phyloP scores from a whole-genome alignment of 768 basidiomycete genomes.

The Boletus sp. region DNA sequence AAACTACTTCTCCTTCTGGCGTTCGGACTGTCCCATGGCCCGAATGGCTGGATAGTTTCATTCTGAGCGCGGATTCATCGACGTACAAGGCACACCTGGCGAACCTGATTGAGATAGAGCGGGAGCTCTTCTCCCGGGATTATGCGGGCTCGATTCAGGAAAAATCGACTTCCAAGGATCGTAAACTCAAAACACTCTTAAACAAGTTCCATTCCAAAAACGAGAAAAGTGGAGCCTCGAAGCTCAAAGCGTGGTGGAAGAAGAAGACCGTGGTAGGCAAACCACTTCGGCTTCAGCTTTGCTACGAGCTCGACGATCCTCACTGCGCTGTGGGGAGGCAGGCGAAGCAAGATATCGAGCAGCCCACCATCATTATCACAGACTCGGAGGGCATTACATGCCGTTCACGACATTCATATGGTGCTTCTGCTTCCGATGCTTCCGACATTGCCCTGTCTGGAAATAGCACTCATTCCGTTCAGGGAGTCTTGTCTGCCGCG shows the following conservation, averaged over 20 bases:
- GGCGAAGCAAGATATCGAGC: constrained; percentile 28
- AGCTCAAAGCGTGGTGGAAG: constrained; percentile 63
- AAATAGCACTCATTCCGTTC: constrained; percentile 42
- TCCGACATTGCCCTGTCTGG: constrained; percentile 29
- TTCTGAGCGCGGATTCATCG: constrained; percentile 34
- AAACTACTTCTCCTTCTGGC: constrained; percentile 24
- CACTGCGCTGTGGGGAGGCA: constrained; percentile 40
- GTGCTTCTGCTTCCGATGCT: constrained; percentile 6
- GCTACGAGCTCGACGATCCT: constrained; percentile 40
- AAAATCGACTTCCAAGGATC: constrained; percentile 30
- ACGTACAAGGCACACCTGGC: constrained; percentile 37
- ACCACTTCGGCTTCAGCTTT: constrained; percentile 37
- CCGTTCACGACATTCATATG: constrained; percentile 10
- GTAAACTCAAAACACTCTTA: constrained; percentile 41
- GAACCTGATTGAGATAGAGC: constrained; percentile 36
- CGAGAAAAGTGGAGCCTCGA: constrained; percentile 42
- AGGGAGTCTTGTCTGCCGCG: constrained; percentile 50
- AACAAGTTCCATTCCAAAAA: constrained; percentile 38
- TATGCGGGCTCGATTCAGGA: constrained; percentile 21
- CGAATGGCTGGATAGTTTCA: constrained; percentile 40
- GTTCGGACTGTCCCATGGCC: constrained; percentile 36
- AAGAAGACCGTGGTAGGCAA: constrained; percentile 50
- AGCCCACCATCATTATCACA: constrained; percentile 22
- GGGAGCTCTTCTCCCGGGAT: constrained; percentile 31
- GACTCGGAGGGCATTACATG: constrained; percentile 22